phyloP scores from a whole-genome alignment of 192 early-diverging fungal genomes.

The Helicostylum pulchrum region DNA sequence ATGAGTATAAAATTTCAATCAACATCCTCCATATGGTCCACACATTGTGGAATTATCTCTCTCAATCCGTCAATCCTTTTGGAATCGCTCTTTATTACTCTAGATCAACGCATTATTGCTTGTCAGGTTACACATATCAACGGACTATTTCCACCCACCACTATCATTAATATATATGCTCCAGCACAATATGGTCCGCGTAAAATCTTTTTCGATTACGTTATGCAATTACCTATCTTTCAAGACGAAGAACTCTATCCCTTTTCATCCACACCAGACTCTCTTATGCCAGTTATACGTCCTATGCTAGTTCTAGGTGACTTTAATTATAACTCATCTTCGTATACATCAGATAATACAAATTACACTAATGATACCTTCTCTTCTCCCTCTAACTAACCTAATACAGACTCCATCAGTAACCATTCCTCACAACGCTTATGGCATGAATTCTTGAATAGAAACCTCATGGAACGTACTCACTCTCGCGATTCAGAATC shows the following conservation, averaged over 20 bases:
- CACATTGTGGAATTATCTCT: conserved; percentile 1
- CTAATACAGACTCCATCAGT: background rate
- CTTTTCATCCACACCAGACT: background rate
- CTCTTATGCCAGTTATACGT: background rate
- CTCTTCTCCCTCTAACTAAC: background rate
- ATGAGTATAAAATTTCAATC: background rate
- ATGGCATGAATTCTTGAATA: background rate
- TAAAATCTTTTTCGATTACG: background rate
- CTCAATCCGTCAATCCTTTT: background rate
- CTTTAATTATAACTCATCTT: background rate
- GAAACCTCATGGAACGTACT: background rate
- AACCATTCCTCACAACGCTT: background rate
- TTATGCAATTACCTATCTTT: background rate
- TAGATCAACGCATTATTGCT: background rate
- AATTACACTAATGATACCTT: background rate
- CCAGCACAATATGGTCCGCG: background rate
- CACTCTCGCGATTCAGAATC: background rate
- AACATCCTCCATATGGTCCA: background rate
- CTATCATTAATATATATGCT: background rate
- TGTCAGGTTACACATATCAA: background rate
- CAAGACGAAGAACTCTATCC: background rate
- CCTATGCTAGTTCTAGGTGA: background rate
- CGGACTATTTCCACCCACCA: background rate
- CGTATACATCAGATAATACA: background rate
- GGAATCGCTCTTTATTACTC: background rate